Conservation (phyloP, 768 basidiomycete species). For the Brasilioporus rufonigricans region DNA sequence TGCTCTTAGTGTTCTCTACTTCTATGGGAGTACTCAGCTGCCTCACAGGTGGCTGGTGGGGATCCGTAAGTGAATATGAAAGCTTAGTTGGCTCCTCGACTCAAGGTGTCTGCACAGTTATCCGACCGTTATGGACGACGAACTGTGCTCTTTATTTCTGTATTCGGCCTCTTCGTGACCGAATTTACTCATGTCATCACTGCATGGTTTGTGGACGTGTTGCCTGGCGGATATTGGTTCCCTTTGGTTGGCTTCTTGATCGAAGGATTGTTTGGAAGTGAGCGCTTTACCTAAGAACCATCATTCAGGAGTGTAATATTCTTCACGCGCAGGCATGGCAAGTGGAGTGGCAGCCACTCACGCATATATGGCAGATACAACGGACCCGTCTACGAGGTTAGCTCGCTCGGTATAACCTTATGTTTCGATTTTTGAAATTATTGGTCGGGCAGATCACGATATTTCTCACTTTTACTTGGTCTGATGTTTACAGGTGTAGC, state of each 20-base stretch:
- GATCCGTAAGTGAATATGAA: slow-evolving; percentile 50
- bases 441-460: slow-evolving; percentile 48
- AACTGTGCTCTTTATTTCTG: slow-evolving; percentile 56
- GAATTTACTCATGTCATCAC: slow-evolving; percentile 71
- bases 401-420: not conserved
- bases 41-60: slow-evolving; percentile 86
- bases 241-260: slow-evolving; percentile 61
- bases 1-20: slow-evolving; percentile 53
- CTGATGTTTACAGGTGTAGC: slow-evolving; percentile 73
- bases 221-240: slow-evolving; percentile 85
- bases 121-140: slow-evolving; percentile 80
- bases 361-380: slow-evolving; percentile 71
- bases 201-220: slow-evolving; percentile 48
- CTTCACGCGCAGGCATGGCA: slow-evolving; percentile 42
- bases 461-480: slow-evolving; percentile 65
- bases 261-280: slow-evolving; percentile 74
- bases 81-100: not conserved
- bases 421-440: slow-evolving; percentile 2
- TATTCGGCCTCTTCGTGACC: slow-evolving; percentile 57
- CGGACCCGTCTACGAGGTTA: slow-evolving; percentile 53
- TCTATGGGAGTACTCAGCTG: slow-evolving; percentile 72
- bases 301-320: not conserved
- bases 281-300: slow-evolving; percentile 16
- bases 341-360: slow-evolving; percentile 51
- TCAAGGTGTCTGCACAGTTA: slow-evolving; percentile 39